These are phyloP conservation scores for Ceratobasidium sp. DNA, from an alignment of 1,284 basidiomycete genomes.

Conservation along the genomic window DNA sequence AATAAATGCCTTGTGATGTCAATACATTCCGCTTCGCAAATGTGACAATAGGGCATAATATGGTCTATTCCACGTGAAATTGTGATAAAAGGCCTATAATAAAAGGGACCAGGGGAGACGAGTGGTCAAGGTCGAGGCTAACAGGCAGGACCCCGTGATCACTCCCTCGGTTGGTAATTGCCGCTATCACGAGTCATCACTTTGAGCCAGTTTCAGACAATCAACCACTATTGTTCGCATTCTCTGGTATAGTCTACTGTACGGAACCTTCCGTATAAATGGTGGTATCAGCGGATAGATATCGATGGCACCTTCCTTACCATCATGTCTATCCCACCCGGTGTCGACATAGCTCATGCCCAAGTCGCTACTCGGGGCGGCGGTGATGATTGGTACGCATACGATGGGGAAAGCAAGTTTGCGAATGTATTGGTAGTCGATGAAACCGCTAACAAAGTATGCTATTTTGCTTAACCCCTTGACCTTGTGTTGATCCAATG, in stretches of 20 bases:
- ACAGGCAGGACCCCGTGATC: neutral
- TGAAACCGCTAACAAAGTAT: slow-evolving; percentile 22
- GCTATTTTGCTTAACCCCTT: neutral
- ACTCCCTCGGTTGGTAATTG: neutral
- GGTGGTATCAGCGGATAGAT: neutral
- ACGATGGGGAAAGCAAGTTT: slow-evolving; percentile 28
- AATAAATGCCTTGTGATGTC: slow-evolving; percentile 1
- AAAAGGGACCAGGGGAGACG: too few relatives aligned
- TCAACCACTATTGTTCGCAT: slow-evolving; percentile 28
- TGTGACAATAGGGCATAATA: slow-evolving; percentile 23
- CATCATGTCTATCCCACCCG: slow-evolving; percentile 20
- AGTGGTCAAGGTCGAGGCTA: neutral
- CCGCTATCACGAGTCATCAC: neutral
- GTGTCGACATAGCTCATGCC: neutral
- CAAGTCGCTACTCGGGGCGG: slow-evolving; percentile 23
- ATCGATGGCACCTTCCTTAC: neutral
- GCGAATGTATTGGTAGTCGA: slow-evolving; percentile 38
- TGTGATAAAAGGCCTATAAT: neutral
- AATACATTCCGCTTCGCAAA: slow-evolving; percentile 9
- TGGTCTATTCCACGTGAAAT: slow-evolving; percentile 9
- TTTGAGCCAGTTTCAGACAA: neutral
- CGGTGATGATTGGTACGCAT: slow-evolving; percentile 21
- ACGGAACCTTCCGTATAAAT: neutral
- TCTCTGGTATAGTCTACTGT: slow-evolving; percentile 7
- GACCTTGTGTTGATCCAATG: neutral